These are phyloP conservation scores for Ogataea trehaloabstinens DNA, from an alignment of 805 yeast genomes.

Conservation along the genomic window DNA sequence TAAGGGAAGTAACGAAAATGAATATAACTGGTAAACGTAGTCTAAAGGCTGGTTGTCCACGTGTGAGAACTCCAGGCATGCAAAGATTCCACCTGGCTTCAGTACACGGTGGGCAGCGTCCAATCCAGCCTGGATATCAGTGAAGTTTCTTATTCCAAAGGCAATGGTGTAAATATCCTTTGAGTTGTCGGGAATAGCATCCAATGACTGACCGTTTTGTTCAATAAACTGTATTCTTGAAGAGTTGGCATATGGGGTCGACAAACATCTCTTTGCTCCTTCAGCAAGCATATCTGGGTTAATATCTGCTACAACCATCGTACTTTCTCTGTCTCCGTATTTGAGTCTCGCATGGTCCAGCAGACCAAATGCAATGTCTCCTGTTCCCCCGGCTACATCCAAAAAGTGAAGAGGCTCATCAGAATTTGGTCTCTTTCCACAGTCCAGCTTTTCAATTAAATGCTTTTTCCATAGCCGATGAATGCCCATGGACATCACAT, in stretches of 20 bases:
- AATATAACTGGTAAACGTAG: constrained; percentile 79
- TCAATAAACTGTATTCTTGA: constrained; percentile 77
- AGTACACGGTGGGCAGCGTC: constrained; percentile 94
- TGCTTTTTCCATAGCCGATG: constrained; percentile 95
- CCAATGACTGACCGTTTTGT: constrained; percentile 91
- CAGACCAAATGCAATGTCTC: constrained; percentile 95
- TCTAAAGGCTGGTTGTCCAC: constrained; percentile 79
- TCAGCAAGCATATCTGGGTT: constrained; percentile 94
- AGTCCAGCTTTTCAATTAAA: constrained; percentile 82
- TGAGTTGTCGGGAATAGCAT: constrained; percentile 76
- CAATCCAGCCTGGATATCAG: constrained; percentile 90
- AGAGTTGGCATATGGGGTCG: constrained; percentile 59
- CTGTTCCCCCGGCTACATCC: constrained; percentile 99
- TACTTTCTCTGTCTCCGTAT: constrained; percentile 69
- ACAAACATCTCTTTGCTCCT: constrained; percentile 73
- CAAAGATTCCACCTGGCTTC: constrained; percentile 97
- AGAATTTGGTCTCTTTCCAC: constrained; percentile 85
- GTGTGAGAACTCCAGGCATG: constrained; percentile 92
- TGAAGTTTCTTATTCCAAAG: constrained; percentile 95
- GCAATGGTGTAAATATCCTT: constrained; percentile 96
- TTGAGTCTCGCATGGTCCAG: constrained; percentile 83
- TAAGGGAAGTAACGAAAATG: constrained; percentile 82
- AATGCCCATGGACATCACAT: constrained; percentile 94
- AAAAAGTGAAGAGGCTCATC: constrained; percentile 77
- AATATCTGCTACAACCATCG: constrained; percentile 92